Percentiles rank a stretch among this genome's conserved stretches.
Evolutionary conservation across 192 early-diverging fungal species (phyloP).

Genomic region (Chytriomyces hyalinus): DNA sequence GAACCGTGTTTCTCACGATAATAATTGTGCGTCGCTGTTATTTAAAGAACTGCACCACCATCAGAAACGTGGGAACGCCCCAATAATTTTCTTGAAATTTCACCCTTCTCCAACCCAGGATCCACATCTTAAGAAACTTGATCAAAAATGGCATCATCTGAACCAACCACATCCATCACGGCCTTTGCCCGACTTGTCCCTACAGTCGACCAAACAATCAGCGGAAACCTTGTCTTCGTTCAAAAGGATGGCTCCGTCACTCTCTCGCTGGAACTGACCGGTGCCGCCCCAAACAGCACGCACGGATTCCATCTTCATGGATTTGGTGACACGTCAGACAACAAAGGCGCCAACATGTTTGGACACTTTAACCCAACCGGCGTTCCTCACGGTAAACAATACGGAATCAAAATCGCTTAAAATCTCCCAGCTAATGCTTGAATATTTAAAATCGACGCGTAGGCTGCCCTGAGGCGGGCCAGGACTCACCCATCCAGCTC

Average conservation of each 20-base stretch:
- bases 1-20: too few species aligned
- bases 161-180: background rate
- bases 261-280: slow-evolving; percentile 7
- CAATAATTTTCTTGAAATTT: too few species aligned
- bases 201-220: background rate
- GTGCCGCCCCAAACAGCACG: slow-evolving; percentile 21
- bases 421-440: background rate
- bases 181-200: slow-evolving; percentile 11
- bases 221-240: slow-evolving; percentile 1
- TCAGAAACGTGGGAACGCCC: too few species aligned
- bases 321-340: slow-evolving; percentile 29
- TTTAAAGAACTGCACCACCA: too few species aligned
- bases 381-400: slow-evolving; percentile 24
- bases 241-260: background rate
- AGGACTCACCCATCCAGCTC: background rate
- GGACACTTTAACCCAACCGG: slow-evolving; percentile 40
- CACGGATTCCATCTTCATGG: slow-evolving; percentile 42
- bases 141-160: too few species aligned
- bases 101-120: too few species aligned
- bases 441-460: background rate
- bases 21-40: too few species aligned
- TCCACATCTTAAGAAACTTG: too few species aligned
- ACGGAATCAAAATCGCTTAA: background rate
- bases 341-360: background rate
- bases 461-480: background rate